Base-by-base conservation (phyloP, 2,329 filamentous ascomycete species). In the Cadophora gregata region DNA sequence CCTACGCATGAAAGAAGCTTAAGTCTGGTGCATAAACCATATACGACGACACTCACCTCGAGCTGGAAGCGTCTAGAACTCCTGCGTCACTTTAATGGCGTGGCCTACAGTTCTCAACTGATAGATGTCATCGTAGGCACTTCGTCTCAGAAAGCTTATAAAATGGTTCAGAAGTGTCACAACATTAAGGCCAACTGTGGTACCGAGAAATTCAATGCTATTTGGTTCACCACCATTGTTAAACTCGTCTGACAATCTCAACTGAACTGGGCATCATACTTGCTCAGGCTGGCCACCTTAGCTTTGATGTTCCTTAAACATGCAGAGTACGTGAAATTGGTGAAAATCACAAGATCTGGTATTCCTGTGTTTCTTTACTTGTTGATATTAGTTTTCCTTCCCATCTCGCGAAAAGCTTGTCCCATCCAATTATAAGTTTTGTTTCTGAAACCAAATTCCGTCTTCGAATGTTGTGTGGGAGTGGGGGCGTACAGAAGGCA, bases 161-260 rank as follows among this genome's bases (percentile, higher is more conserved):
- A 53, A 53, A 27, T 53, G 50, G 50, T 53, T 53, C 55, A 38
- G 7, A 25, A 55, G 47, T 47, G 56, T 53, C 56, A 36, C 47
- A 63, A n/a, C 58, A 12, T 29, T 21, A 31, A n/a, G 3, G 25
- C 48, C 25, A 56, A 47, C 19, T 62, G 31, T 47, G 59, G 59
- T 66, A 58, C 53, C 59, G 59, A 66, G 47, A 21, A 29, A 36
- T 59, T 65, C 24, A 51, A 56, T 21, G 25, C 25, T 38, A n/a
- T 42, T 38, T n/a, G 4, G 10, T 38, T 58, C 55, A 25, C 27
- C 55, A 27, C 10, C 14, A 16, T 21, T 42, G 33, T 24, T 25
- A 58, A n/a, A 27, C 9, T 21, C n/a, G 25, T 3, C 19, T 56
- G 53, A 42, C 21, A 42, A 21, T 10, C n/a, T n/a, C n/a, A 38